Evolutionary conservation across 352 stramenopile species (phyloP).

Genomic region (Phytophthora litchii): DNA sequence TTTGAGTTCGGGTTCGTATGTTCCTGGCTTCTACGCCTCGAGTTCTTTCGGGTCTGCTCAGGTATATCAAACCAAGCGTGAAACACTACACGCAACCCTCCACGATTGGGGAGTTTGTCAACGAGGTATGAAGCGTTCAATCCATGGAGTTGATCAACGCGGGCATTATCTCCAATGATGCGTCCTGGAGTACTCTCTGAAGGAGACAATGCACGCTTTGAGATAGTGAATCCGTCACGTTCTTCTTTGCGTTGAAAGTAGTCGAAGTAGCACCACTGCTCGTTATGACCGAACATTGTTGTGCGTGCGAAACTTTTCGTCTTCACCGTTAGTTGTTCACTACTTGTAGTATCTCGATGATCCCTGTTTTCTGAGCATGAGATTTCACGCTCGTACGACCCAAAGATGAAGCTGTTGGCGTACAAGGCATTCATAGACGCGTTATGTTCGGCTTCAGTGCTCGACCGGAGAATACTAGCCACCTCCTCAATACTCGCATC

Average conservation of each 20-base stretch:
- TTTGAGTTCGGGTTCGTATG: constrained; percentile 1
- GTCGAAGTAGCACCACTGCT: constrained; percentile 46
- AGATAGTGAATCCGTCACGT: constrained; percentile 31
- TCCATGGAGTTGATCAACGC: constrained; percentile 30
- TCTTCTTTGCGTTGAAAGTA: constrained; percentile 28
- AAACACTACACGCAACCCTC: constrained; percentile 31
- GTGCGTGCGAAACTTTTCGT: constrained; percentile 35
- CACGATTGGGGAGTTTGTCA: constrained; percentile 13
- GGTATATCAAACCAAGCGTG: constrained; percentile 24
- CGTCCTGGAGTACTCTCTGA: constrained; percentile 11
- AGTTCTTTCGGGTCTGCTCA: background rate
- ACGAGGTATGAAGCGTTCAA: constrained; percentile 34
- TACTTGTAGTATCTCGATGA: background rate
- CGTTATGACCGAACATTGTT: constrained; percentile 22
- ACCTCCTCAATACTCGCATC: constrained; percentile 37
- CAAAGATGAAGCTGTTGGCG: constrained; percentile 38
- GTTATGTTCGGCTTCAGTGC: constrained; percentile 31
- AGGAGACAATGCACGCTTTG: constrained; percentile 22
- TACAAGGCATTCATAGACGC: constrained; percentile 37
- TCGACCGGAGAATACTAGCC: constrained; percentile 21
- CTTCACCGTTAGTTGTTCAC: constrained; percentile 34
- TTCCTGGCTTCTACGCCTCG: constrained; percentile 9
- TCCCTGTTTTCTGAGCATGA: constrained; percentile 1
- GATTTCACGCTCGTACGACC: constrained; percentile 28
- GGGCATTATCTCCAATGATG: constrained; percentile 12